A percentile compares a stretch with the other conserved stretches of the same genome.
Evolutionary conservation across 768 basidiomycete species (phyloP).

Genomic region (Podaxis pistillaris): DNA sequence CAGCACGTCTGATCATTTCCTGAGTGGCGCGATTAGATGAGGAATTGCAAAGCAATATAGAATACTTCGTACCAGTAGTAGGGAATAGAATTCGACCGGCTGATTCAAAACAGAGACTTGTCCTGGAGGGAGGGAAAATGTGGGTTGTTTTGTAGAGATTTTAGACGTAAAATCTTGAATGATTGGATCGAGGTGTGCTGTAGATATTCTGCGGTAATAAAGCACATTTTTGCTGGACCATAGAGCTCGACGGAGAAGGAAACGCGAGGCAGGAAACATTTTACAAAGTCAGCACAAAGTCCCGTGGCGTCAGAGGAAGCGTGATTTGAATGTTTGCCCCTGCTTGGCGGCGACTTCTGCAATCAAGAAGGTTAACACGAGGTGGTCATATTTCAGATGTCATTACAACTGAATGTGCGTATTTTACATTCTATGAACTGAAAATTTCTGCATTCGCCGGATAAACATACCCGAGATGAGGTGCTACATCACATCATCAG

Average conservation of each 20-base stretch:
- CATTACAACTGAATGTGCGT: background rate
- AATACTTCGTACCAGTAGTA: conserved; percentile 47
- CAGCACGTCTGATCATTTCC: conserved; percentile 79
- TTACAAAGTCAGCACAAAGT: background rate
- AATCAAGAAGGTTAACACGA: conserved; percentile 1
- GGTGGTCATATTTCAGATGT: background rate
- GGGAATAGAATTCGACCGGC: conserved; percentile 30
- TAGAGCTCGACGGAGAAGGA: conserved; percentile 14
- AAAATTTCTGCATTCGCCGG: background rate
- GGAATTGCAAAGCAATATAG: background rate
- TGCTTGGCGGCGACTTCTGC: conserved; percentile 1
- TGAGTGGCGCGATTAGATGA: conserved; percentile 25
- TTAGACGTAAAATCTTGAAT: conserved; percentile 28
- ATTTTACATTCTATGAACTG: background rate
- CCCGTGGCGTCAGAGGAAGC: background rate
- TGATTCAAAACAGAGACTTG: conserved; percentile 47
- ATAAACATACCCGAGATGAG: background rate
- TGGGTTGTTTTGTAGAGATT: conserved; percentile 36
- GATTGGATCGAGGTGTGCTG: conserved; percentile 22
- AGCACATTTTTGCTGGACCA: background rate
- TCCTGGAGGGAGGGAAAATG: conserved; percentile 36
- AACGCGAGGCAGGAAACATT: conserved; percentile 46
- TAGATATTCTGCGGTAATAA: conserved; percentile 7
- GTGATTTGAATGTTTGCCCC: conserved; percentile 6
- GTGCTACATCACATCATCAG: background rate